Evolutionary conservation across 495 filamentous ascomycete genomes (phyloP), one percentile per base, ranked within the genome.

Genomic region (Trichoderma orchidacearum): DNA sequence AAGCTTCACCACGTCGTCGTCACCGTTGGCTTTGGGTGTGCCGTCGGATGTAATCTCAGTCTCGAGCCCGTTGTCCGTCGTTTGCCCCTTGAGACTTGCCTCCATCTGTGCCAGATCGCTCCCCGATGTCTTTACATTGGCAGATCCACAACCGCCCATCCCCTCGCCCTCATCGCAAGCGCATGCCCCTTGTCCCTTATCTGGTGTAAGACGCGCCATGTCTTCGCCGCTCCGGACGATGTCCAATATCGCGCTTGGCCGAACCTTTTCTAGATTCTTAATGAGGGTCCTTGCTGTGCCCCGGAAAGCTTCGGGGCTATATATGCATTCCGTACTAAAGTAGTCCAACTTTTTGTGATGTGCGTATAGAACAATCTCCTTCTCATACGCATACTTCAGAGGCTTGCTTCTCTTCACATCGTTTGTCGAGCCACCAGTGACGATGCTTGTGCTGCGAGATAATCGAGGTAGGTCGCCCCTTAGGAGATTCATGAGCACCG

Each of bases 281-380:
- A 98, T 95, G 59, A 98, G 71, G 18, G 83, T 86, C 53, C 93
- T 80, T 7, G 93, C 93, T 60, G 87, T 94, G 0, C 93, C 93
- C 27, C 93, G 80, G 62, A 98, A 98, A n/a, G 94, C 93, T 72
- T 98, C 93, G 0, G 93, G 93, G 52, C 89, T 95, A 72, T 98
- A 98, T 55, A 97, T 90, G 73, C 93, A 98, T 72, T 98, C 93
- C 0, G 93, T 98, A 60, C 83, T 92, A 71, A 98, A 98, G 71
- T 98, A 98, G 67, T 97, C 93, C 57, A 98, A 77, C 65, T 89
- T 87, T 65, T 91, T 92, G 71, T 98, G 90, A 61, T 96, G 87
- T 17, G 93, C 93, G 66, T 98, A 98, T 12, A 97, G 76, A 8
- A 98, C 93, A 57, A 98, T 98, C 63, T 98, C 93, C 73, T 98